Evolutionary conservation across 169 alveolate genomes (phyloP).

Genomic region (Eimeria sp.): DNA sequence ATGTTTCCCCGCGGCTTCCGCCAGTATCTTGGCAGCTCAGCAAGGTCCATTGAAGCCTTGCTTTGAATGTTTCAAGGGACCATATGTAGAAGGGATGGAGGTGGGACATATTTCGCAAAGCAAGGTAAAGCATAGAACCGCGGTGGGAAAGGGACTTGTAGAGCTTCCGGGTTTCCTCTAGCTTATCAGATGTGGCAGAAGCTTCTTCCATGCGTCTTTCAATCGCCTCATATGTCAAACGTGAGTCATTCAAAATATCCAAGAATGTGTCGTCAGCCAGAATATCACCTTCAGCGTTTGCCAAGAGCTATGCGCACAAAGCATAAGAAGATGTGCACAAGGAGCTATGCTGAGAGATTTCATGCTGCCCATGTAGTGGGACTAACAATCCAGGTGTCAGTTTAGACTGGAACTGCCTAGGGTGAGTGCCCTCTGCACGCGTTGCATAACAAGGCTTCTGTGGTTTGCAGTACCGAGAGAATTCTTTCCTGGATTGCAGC

Average conservation of each 20-base stretch:
- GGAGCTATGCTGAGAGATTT: not conserved
- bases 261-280: slow-evolving; percentile 62
- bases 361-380: not conserved
- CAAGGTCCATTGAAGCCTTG: not conserved
- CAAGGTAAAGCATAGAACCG: slow-evolving; percentile 96
- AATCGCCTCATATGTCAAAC: slow-evolving; percentile 84
- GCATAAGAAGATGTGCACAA: not conserved
- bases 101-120: slow-evolving; percentile 86
- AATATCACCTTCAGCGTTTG: slow-evolving; percentile 74
- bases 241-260: slow-evolving; percentile 49
- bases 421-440: not conserved
- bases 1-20: slow-evolving; percentile 89
- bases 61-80: slow-evolving; percentile 92
- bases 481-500: slow-evolving; percentile 94
- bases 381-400: not conserved
- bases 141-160: slow-evolving; percentile 97
- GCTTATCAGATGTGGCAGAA: slow-evolving; percentile 91
- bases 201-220: slow-evolving; percentile 93
- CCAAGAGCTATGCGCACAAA: slow-evolving; percentile 76
- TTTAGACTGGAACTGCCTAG: not conserved
- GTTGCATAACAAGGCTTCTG: not conserved
- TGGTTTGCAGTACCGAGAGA: slow-evolving; percentile 86
- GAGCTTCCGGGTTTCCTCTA: slow-evolving; percentile 96
- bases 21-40: slow-evolving; percentile 15
- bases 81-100: slow-evolving; percentile 88